Evolutionary conservation across 169 alveolate genomes (phyloP).

Genomic region (Condylostoma magnum): DNA sequence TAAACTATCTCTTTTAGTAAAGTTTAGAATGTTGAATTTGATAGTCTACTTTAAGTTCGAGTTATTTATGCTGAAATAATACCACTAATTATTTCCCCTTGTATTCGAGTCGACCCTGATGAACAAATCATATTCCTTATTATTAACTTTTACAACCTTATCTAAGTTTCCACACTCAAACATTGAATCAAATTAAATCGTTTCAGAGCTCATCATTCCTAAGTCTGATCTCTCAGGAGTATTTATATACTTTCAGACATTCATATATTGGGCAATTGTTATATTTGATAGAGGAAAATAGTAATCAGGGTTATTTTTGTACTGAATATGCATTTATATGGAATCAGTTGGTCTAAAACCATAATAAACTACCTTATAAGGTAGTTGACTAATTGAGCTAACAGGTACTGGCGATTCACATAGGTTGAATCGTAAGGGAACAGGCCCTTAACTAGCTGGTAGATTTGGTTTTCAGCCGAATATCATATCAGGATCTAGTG

Average conservation of each 20-base stretch:
- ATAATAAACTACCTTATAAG: neutral
- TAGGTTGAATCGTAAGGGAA: neutral
- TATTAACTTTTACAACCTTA: slow-evolving; percentile 80
- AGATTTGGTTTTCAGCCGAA: slow-evolving; percentile 17
- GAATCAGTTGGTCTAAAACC: slow-evolving; percentile 22
- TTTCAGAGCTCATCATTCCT: too few species aligned
- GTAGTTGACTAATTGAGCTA: too few species aligned
- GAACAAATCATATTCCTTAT: slow-evolving; percentile 78
- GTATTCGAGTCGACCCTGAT: slow-evolving; percentile 88
- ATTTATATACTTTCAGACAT: too few species aligned
- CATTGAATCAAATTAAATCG: slow-evolving; percentile 85
- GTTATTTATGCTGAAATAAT: slow-evolving; percentile 72
- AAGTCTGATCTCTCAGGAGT: too few species aligned
- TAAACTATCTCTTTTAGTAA: slow-evolving; percentile 36
- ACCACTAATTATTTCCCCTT: slow-evolving; percentile 90
- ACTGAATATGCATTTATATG: slow-evolving; percentile 20
- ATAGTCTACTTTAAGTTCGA: slow-evolving; percentile 8
- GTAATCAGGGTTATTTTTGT: too few species aligned
- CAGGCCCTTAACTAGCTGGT: neutral
- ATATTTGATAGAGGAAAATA: too few species aligned
- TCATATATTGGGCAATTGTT: too few species aligned
- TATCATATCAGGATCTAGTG: slow-evolving; percentile 13
- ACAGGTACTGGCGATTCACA: neutral
- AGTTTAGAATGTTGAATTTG: slow-evolving; percentile 50
- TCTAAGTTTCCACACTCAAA: slow-evolving; percentile 88